Percentiles rank a stretch among this genome's conserved stretches.
Conservation (phyloP, 2,329 filamentous ascomycete genomes). For the Fusarium sp. region DNA sequence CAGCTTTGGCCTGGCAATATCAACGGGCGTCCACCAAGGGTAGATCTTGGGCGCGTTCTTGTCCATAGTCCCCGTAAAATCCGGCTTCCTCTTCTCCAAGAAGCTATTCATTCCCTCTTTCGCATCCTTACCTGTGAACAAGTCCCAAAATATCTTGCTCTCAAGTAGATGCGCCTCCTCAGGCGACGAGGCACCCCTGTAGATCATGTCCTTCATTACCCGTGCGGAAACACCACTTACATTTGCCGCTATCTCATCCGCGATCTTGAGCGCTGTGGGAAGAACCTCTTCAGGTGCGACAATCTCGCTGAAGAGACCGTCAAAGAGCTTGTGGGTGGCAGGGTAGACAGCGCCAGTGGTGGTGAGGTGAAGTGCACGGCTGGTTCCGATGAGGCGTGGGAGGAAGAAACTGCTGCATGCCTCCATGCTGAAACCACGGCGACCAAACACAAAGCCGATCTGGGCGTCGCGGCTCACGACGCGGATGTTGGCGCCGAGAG, state of each 20-base stretch:
- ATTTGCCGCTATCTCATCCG: slow-evolving; percentile 73
- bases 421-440: slow-evolving; percentile 77
- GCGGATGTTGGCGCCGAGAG: slow-evolving; percentile 64
- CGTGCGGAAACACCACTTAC: slow-evolving; percentile 71
- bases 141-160: slow-evolving; percentile 69
- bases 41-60: slow-evolving; percentile 68
- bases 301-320: slow-evolving; percentile 73
- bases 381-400: slow-evolving; percentile 73
- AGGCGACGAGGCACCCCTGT: slow-evolving; percentile 64
- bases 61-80: slow-evolving; percentile 70
- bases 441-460: slow-evolving; percentile 79
- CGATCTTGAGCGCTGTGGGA: slow-evolving; percentile 71
- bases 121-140: slow-evolving; percentile 68
- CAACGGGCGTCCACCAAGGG: slow-evolving; percentile 73
- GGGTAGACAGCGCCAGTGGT: slow-evolving; percentile 74
- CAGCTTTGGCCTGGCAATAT: slow-evolving; percentile 46
- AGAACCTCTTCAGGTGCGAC: slow-evolving; percentile 70
- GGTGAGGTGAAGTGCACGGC: slow-evolving; percentile 70
- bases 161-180: slow-evolving; percentile 79
- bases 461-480: slow-evolving; percentile 68
- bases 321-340: slow-evolving; percentile 61
- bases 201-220: slow-evolving; percentile 79
- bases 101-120: slow-evolving; percentile 76
- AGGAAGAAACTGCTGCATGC: slow-evolving; percentile 78
- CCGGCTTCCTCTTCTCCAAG: slow-evolving; percentile 72